Evolutionary conservation across 805 yeast genomes (phyloP), one percentile per base, ranked within the genome.

Genomic region (Pichia manshurica): DNA sequence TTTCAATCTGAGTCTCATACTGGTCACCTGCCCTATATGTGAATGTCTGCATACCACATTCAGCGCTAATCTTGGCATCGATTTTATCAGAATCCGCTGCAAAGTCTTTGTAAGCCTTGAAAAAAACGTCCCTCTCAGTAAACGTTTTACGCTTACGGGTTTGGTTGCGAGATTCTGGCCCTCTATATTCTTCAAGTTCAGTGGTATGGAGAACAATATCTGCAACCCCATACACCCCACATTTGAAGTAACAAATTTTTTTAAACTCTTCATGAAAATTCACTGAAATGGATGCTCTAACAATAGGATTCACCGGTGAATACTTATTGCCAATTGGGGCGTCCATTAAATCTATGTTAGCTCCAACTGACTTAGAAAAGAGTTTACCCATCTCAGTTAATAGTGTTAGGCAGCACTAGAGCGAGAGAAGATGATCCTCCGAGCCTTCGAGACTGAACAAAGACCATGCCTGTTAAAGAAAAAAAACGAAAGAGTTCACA

Each of bases 221-320:
- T 16, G 46, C 48, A 10, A 17, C 17, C 7, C 48, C 51, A 8
- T 13, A 15, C 25, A 48, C 10, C 5, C 51, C 51, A 48, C 43
- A 44, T 29, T 19, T 29, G 17, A 48, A 36, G 21, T 16, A 13
- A 1, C 36, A 23, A 4, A 48, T 20, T 15, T 41, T 48, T 4
- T 35, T 36, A 12, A 40, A 8, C 15, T 32, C 12, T 31, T 48
- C 48, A 3, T 23, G 8, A 37, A 48, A 44, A n/a, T 40, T 29
- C 15, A 48, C 42, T 4, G 23, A 5, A 6, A 44, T 15, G 10
- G 2, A 13, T 6, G 44, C 48, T 3, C 25, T 35, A 8, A 48
- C 39, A 17, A 20, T 19, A 2, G 48, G 48, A 13, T 44, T 4
- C 25, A 32, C n/a, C 3, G 48, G 48, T 7, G 51, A 44, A 36